Evolutionary conservation across 1,284 basidiomycete species (phyloP).

Genomic region (Microbotryomycetes sp.): DNA sequence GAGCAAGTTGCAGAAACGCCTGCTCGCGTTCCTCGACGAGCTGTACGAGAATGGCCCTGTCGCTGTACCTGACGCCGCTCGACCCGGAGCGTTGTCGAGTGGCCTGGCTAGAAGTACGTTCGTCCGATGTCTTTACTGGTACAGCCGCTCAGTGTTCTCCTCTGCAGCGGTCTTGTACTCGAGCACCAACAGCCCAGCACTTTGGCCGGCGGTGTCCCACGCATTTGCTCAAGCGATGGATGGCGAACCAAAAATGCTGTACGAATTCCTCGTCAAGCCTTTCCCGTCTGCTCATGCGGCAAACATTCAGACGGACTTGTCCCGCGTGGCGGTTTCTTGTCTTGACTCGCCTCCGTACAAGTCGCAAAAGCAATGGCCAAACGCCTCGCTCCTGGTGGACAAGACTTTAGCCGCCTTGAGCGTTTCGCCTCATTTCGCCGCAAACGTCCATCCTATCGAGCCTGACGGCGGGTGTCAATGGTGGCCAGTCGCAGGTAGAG

Average conservation of each 20-base stretch:
- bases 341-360: constrained; percentile 17
- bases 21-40: constrained; percentile 36
- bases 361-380: background rate
- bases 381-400: constrained; percentile 6
- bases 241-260: constrained; percentile 34
- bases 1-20: constrained; percentile 8
- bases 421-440: constrained; percentile 10
- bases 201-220: constrained; percentile 29
- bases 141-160: background rate
- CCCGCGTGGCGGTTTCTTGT: constrained; percentile 22
- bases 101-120: constrained; percentile 40
- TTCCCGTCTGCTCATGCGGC: background rate
- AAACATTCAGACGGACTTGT: constrained; percentile 12
- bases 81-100: constrained; percentile 42
- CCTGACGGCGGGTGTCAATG: constrained; percentile 22
- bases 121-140: background rate
- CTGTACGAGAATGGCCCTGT: constrained; percentile 39
- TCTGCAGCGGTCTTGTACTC: constrained; percentile 32
- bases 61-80: constrained; percentile 33
- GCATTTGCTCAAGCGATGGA: constrained; percentile 34
- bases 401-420: constrained; percentile 3
- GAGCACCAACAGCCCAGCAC: constrained; percentile 22
- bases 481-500: constrained; percentile 10
- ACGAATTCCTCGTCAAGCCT: background rate
- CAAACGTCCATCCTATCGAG: constrained; percentile 6